These are phyloP conservation scores for Nitzschia palea DNA, from an alignment of 108 stramenopile genomes.

Conservation along the genomic window DNA sequence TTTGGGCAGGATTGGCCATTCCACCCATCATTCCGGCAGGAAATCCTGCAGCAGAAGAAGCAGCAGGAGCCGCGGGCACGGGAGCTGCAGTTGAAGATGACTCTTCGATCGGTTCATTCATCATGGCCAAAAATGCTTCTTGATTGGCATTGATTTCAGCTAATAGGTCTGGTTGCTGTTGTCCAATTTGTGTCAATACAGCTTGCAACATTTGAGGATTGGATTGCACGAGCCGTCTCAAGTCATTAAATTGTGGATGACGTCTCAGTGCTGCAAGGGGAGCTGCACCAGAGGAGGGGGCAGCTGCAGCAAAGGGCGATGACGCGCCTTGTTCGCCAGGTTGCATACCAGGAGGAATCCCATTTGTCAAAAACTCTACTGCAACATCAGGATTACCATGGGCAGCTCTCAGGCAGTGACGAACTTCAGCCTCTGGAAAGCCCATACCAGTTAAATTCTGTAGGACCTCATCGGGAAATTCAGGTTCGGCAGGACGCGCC, in stretches of 20 bases:
- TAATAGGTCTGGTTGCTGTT: constrained; percentile 89
- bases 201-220: constrained; percentile 87
- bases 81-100: constrained; percentile 38
- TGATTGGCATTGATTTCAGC: constrained; percentile 93
- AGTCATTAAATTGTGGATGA: constrained; percentile 94
- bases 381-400: constrained; percentile 94
- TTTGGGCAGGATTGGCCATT: constrained; percentile 81
- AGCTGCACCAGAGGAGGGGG: constrained; percentile 19
- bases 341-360: constrained; percentile 84
- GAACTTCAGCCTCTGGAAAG: constrained; percentile 81
- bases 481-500: constrained; percentile 40
- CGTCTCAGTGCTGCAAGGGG: constrained; percentile 82
- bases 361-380: constrained; percentile 96
- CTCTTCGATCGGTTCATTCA: constrained; percentile 95
- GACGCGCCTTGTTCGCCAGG: constrained; percentile 35
- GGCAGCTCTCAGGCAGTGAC: constrained; percentile 92
- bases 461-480: constrained; percentile 66
- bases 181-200: constrained; percentile 91
- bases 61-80: constrained; percentile 29
- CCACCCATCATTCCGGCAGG: constrained; percentile 66
- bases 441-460: constrained; percentile 80
- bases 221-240: constrained; percentile 89
- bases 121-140: constrained; percentile 90
- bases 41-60: constrained; percentile 35
- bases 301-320: constrained; percentile 26